phyloP scores from a whole-genome alignment of 169 alveolate species.

The Eimeria tenella region DNA sequence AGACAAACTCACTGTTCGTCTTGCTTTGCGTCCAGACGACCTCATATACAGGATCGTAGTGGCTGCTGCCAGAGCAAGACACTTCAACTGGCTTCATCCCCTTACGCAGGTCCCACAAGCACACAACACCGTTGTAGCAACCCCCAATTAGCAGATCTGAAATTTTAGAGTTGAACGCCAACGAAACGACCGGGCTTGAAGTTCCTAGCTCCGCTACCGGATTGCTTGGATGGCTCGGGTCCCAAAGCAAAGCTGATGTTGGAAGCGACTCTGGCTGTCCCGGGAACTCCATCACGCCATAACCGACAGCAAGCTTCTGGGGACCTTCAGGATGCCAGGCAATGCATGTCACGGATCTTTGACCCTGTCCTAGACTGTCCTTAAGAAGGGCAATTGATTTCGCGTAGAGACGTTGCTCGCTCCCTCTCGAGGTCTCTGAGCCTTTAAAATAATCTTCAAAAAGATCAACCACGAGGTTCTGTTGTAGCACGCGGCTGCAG shows the following conservation, averaged over 20 bases:
- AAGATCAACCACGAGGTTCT: conserved; percentile 93
- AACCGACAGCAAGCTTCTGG: conserved; percentile 91
- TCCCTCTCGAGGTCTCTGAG: conserved; percentile 49
- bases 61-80: conserved; percentile 91
- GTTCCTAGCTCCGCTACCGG: conserved; percentile 84
- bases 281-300: conserved; percentile 90
- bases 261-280: conserved; percentile 94
- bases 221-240: conserved; percentile 90
- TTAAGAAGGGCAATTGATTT: conserved; percentile 59
- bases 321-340: conserved; percentile 95
- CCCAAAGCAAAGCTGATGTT: conserved; percentile 93
- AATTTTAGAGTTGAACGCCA: conserved; percentile 91
- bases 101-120: conserved; percentile 91
- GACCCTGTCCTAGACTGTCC: conserved; percentile 87
- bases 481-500: conserved; percentile 88
- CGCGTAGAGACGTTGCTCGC: conserved; percentile 45
- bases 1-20: conserved; percentile 93
- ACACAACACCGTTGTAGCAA: conserved; percentile 93
- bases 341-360: conserved; percentile 91
- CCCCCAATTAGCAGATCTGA: conserved; percentile 94
- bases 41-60: conserved; percentile 95
- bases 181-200: conserved; percentile 85
- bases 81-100: conserved; percentile 89
- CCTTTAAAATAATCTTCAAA: conserved; percentile 94
- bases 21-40: conserved; percentile 94